Conservation (phyloP, 2,329 filamentous ascomycete species). For the Alternaria infectoria region DNA sequence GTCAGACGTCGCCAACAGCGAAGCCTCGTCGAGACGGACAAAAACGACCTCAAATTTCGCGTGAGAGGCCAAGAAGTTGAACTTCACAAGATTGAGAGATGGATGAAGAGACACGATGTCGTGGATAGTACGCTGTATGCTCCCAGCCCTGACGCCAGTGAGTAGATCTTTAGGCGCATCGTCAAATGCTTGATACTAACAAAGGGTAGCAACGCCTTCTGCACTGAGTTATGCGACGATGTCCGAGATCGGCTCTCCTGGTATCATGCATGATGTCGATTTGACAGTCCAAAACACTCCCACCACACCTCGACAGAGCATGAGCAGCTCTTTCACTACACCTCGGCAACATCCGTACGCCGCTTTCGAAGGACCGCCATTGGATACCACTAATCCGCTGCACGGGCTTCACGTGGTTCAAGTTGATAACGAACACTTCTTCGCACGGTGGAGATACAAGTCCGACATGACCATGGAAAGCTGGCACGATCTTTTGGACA, state of each 20-base stretch:
- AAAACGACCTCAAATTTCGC: neutral
- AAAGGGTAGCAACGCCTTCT: neutral
- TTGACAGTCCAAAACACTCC: no score
- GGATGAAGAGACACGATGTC: neutral
- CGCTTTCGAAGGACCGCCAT: neutral
- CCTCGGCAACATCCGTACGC: no score
- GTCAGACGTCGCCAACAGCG: conserved; percentile 26
- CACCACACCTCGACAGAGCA: no score
- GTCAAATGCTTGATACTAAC: neutral
- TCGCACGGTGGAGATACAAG: no score
- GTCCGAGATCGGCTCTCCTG: neutral
- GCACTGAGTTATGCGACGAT: neutral
- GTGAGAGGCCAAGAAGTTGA: neutral
- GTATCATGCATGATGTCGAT: no score
- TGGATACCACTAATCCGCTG: no score
- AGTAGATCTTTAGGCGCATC: no score
- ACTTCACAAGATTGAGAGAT: neutral
- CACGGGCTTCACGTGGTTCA: no score
- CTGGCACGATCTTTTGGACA: no score
- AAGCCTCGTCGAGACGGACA: conserved; percentile 21
- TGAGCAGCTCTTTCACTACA: no score
- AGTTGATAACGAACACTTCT: no score
- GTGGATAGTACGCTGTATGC: neutral
- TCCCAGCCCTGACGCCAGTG: neutral
- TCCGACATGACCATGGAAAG: no score